Percentiles rank a stretch among this genome's conserved stretches.
These are phyloP conservation scores for Viridothelium virens DNA, from an alignment of 495 filamentous ascomycete genomes.

Conservation along the genomic window DNA sequence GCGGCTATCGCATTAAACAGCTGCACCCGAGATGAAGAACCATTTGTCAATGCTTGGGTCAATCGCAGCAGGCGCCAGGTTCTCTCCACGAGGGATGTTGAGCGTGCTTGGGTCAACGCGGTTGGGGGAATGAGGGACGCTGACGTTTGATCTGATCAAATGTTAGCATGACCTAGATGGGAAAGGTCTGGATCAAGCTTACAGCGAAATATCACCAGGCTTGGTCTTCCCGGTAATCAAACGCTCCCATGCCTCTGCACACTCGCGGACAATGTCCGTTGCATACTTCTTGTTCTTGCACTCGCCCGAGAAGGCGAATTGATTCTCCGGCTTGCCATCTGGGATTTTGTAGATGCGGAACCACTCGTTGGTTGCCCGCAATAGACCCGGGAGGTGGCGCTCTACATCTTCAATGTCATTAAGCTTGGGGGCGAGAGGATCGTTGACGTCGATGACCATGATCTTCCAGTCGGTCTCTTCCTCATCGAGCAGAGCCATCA, in stretches of 20 bases:
- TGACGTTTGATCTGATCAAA: conserved; percentile 61
- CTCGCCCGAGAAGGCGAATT: conserved; percentile 99
- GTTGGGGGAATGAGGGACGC: conserved; percentile 60
- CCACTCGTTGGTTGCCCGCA: conserved; percentile 99
- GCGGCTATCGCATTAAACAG: conserved; percentile 49
- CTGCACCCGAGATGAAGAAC: conserved; percentile 99
- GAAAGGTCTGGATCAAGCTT: conserved; percentile 36
- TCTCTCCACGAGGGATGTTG: conserved; percentile 65
- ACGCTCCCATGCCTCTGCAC: conserved; percentile 92
- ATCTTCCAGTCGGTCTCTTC: conserved; percentile 99
- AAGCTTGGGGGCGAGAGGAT: conserved; percentile 90
- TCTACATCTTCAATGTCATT: conserved; percentile 99
- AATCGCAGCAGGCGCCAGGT: conserved; percentile 76
- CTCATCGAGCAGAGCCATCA: conserved; percentile 98
- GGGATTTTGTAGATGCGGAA: conserved; percentile 99
- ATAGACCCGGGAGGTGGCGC: conserved; percentile 90
- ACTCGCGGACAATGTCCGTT: conserved; percentile 88
- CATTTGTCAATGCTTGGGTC: conserved; percentile 99
- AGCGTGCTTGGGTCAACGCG: conserved; percentile 57
- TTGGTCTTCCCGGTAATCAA: conserved; percentile 81
- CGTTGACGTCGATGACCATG: conserved; percentile 97
- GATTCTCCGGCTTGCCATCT: conserved; percentile 99
- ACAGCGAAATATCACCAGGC: conserved; percentile 72
- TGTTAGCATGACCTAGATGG: neutral
- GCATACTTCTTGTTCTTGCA: conserved; percentile 99